These are phyloP conservation scores for Coemansia sp. DNA, from an alignment of 192 early-diverging fungal species.

Conservation along the genomic window DNA sequence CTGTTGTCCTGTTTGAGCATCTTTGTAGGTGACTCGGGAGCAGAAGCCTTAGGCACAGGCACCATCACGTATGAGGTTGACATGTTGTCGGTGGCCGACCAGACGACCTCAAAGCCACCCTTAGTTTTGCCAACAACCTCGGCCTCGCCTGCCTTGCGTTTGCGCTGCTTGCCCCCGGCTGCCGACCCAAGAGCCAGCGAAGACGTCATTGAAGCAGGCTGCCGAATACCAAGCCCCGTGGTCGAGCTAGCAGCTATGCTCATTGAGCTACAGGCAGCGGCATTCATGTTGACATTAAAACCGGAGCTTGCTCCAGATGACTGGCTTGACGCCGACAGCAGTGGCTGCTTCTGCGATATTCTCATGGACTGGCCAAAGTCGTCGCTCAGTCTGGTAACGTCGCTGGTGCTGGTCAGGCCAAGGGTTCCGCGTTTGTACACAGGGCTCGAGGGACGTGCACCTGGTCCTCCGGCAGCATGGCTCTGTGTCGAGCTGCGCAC, in stretches of 20 bases:
- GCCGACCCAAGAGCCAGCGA: slow-evolving; percentile 5
- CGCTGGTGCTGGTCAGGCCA: slow-evolving; percentile 34
- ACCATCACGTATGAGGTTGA: slow-evolving; percentile 54
- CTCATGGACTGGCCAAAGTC: slow-evolving; percentile 39
- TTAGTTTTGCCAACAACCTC: slow-evolving; percentile 50
- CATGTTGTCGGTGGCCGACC: slow-evolving; percentile 40
- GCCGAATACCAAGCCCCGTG: slow-evolving; percentile 18
- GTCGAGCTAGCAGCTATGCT: slow-evolving; percentile 9
- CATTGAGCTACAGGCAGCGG: not conserved
- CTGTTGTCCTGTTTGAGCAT: slow-evolving; percentile 44
- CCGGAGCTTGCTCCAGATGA: slow-evolving; percentile 46
- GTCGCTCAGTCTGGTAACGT: slow-evolving; percentile 32
- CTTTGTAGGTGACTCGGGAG: slow-evolving; percentile 51
- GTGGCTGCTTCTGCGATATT: slow-evolving; percentile 20
- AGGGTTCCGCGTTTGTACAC: slow-evolving; percentile 45
- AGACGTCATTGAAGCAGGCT: slow-evolving; percentile 9
- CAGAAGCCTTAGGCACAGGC: slow-evolving; percentile 34
- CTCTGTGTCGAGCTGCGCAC: slow-evolving; percentile 34
- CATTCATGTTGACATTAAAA: slow-evolving; percentile 30
- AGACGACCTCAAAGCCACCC: slow-evolving; percentile 52
- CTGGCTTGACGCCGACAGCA: slow-evolving; percentile 41
- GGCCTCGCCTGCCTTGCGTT: slow-evolving; percentile 51
- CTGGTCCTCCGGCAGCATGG: slow-evolving; percentile 18
- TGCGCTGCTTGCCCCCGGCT: slow-evolving; percentile 21
- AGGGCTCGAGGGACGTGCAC: slow-evolving; percentile 27